Conservation (phyloP, 805 yeast genomes). For the Candida schatavii region DNA sequence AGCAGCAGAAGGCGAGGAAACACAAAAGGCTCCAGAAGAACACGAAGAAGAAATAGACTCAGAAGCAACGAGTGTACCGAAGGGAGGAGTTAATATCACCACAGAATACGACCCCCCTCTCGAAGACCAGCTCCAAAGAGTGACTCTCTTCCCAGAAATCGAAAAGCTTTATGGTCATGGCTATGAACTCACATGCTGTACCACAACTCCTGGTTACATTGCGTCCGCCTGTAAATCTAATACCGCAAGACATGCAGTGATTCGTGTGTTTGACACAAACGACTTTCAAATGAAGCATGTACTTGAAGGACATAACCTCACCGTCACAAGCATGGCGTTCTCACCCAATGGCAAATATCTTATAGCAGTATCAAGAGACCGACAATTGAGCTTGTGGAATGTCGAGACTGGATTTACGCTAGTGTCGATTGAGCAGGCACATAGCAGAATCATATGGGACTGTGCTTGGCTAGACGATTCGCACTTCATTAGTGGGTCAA, state of each 20-base stretch:
- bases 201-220: slow-evolving; percentile 63
- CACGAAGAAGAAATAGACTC: slow-evolving; percentile 34
- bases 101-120: slow-evolving; percentile 48
- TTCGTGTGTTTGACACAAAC: slow-evolving; percentile 64
- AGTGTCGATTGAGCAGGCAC: slow-evolving; percentile 64
- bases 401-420: slow-evolving; percentile 28
- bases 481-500: slow-evolving; percentile 76
- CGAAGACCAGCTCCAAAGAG: slow-evolving; percentile 89
- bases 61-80: slow-evolving; percentile 16
- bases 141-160: slow-evolving; percentile 90
- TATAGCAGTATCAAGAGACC: slow-evolving; percentile 83
- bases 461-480: slow-evolving; percentile 63
- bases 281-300: slow-evolving; percentile 52
- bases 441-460: slow-evolving; percentile 93
- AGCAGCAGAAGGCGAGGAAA: slow-evolving; percentile 23
- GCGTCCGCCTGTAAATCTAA: slow-evolving; percentile 95
- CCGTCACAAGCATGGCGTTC: slow-evolving; percentile 80
- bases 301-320: slow-evolving; percentile 71
- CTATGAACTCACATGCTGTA: slow-evolving; percentile 82
- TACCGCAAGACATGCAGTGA: slow-evolving; percentile 76
- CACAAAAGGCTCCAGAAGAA: slow-evolving; percentile 21
- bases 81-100: slow-evolving; percentile 6
- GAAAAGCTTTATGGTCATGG: slow-evolving; percentile 98
- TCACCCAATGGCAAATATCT: slow-evolving; percentile 65
- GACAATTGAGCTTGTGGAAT: slow-evolving; percentile 78